Conservation (phyloP, 2,329 filamentous ascomycete species). For the Fusarium sp. region DNA sequence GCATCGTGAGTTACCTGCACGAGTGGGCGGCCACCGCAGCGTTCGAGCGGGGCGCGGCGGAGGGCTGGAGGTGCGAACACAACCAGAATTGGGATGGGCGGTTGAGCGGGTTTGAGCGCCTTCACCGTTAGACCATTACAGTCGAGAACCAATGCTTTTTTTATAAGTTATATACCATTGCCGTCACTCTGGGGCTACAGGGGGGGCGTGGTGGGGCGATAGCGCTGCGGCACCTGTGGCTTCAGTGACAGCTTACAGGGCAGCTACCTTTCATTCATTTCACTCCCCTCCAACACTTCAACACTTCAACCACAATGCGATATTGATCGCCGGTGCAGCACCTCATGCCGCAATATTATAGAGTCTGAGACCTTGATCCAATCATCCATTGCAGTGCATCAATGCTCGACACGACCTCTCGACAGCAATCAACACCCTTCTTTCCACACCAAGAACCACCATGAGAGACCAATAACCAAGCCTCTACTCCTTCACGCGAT, state of each 20-base stretch:
- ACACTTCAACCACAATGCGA: not conserved
- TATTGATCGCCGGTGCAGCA: not conserved
- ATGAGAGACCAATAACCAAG: slow-evolving; percentile 16
- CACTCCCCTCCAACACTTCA: not conserved
- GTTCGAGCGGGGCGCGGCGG: slow-evolving; percentile 76
- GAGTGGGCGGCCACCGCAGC: slow-evolving; percentile 75
- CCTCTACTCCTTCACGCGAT: not conserved
- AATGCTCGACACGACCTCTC: not conserved
- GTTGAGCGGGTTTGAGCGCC: slow-evolving; percentile 65
- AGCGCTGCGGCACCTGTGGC: not conserved
- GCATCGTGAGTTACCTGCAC: slow-evolving; percentile 75
- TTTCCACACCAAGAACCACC: not conserved
- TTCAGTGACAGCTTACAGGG: slow-evolving; percentile 5
- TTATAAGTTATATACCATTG: slow-evolving; percentile 45
- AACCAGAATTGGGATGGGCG: slow-evolving; percentile 62
- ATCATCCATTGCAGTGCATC: no score
- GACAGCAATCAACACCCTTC: not conserved
- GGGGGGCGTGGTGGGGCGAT: not conserved
- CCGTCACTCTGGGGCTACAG: accelerated
- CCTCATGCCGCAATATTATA: not conserved
- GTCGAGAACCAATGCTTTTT: slow-evolving; percentile 51
- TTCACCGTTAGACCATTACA: slow-evolving; percentile 75
- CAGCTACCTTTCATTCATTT: not conserved
- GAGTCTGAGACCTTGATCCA: not conserved
- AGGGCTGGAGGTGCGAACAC: slow-evolving; percentile 58